A percentile compares a stretch with the other conserved stretches of the same genome.
phyloP scores from a whole-genome alignment of 2,329 filamentous ascomycete genomes.

The Nemania sp. region DNA sequence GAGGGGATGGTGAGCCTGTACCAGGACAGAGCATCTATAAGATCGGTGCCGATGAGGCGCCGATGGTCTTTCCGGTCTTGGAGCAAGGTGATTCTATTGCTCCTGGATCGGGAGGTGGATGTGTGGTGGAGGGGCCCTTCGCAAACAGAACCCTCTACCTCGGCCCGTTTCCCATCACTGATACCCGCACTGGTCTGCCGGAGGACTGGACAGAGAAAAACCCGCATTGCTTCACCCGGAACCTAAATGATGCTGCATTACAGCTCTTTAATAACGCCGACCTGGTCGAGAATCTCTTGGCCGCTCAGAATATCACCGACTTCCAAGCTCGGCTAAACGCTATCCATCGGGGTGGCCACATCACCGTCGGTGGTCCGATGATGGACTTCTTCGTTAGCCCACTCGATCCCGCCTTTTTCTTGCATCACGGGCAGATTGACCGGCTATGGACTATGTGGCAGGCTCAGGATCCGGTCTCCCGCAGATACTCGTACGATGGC shows the following conservation, averaged over 20 bases:
- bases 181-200: background rate
- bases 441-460: slow-evolving; percentile 3
- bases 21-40: too few species aligned
- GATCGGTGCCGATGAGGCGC: background rate
- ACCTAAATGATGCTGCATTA: background rate
- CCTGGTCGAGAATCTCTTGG: background rate
- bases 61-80: background rate
- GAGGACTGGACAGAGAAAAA: background rate
- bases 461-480: background rate
- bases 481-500: too few species aligned
- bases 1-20: background rate
- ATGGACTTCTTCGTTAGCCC: background rate
- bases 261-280: background rate
- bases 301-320: background rate
- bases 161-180: background rate
- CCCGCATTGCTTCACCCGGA: slow-evolving; percentile 1
- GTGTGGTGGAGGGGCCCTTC: background rate
- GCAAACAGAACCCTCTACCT: background rate
- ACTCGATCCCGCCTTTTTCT: background rate
- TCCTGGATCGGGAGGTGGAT: background rate
- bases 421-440: slow-evolving; percentile 8
- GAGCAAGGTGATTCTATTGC: background rate
- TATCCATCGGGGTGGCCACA: background rate
- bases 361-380: background rate
- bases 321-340: background rate